These are phyloP conservation scores for Fusarium buxicola DNA, from an alignment of 2,329 filamentous ascomycete species.

Conservation along the genomic window DNA sequence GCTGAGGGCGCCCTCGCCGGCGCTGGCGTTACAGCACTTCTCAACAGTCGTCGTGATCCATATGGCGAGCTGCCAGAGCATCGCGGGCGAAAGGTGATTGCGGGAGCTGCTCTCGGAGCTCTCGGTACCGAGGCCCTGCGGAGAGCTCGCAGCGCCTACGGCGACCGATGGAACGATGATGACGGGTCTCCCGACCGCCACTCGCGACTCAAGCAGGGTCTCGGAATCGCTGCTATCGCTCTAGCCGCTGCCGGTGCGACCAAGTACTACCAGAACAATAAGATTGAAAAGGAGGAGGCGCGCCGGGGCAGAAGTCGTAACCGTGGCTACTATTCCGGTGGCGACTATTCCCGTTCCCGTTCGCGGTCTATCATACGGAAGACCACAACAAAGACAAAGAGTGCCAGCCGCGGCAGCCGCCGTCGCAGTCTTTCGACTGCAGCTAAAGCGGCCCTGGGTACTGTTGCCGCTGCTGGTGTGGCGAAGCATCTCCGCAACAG, in stretches of 20 bases:
- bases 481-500: slow-evolving; percentile 68
- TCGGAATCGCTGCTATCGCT: slow-evolving; percentile 72
- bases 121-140: slow-evolving; percentile 71
- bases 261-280: slow-evolving; percentile 72
- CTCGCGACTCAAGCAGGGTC: slow-evolving; percentile 68
- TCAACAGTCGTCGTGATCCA: slow-evolving; percentile 65
- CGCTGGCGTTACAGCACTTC: slow-evolving; percentile 69
- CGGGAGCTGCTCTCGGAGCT: slow-evolving; percentile 72
- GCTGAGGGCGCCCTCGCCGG: slow-evolving; percentile 74
- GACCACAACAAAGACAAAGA: slow-evolving; percentile 53
- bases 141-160: slow-evolving; percentile 71
- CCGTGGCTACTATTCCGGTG: slow-evolving; percentile 54
- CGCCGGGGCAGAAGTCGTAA: slow-evolving; percentile 67
- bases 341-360: slow-evolving; percentile 58
- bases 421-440: slow-evolving; percentile 60
- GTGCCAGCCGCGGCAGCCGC: slow-evolving; percentile 49
- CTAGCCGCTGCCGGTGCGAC: slow-evolving; percentile 73
- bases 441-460: slow-evolving; percentile 69
- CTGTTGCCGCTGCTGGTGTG: slow-evolving; percentile 67
- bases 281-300: slow-evolving; percentile 69
- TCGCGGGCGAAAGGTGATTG: slow-evolving; percentile 68
- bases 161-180: slow-evolving; percentile 60
- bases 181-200: slow-evolving; percentile 55
- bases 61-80: slow-evolving; percentile 63
- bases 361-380: slow-evolving; percentile 55